Percentiles rank a stretch among this genome's conserved stretches.
phyloP scores from a whole-genome alignment of 768 basidiomycete genomes.

The Kwoniella sp. region DNA sequence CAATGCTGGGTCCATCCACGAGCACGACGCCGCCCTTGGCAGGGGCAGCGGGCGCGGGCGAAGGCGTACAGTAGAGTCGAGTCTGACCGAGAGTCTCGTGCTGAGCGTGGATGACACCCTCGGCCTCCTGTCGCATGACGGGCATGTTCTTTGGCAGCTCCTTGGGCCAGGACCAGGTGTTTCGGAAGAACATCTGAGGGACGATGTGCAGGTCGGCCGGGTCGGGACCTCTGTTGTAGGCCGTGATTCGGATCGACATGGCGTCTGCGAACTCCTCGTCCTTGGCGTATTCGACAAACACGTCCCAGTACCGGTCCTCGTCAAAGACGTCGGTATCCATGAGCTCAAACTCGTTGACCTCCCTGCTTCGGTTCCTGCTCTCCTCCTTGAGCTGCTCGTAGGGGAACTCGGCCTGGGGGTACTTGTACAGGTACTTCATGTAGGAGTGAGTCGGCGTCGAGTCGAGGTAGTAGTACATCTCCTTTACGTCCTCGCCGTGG shows the following conservation, averaged over 20 bases:
- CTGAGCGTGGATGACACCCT: conserved; percentile 55
- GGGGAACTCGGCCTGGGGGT: conserved; percentile 85
- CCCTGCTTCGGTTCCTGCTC: conserved; percentile 71
- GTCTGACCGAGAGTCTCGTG: conserved; percentile 72
- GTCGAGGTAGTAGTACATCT: conserved; percentile 96
- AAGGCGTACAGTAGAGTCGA: conserved; percentile 82
- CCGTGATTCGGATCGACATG: conserved; percentile 86
- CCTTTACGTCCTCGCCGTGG: conserved; percentile 99
- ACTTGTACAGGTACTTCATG: conserved; percentile 99
- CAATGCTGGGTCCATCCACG: conserved; percentile 61
- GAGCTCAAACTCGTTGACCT: conserved; percentile 88
- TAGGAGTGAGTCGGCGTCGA: conserved; percentile 98
- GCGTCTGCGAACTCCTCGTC: conserved; percentile 86
- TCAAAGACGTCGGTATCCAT: conserved; percentile 88
- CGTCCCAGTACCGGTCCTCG: conserved; percentile 94
- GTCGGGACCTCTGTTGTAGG: conserved; percentile 95
- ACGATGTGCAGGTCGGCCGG: conserved; percentile 88
- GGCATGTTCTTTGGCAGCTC: conserved; percentile 51
- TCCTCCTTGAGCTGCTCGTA: conserved; percentile 90
- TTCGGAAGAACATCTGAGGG: conserved; percentile 95
- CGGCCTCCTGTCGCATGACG: conserved; percentile 47
- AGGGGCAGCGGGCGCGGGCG: conserved; percentile 81
- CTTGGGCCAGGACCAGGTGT: conserved; percentile 91
- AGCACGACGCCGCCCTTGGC: conserved; percentile 57
- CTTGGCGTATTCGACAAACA: conserved; percentile 99